Conservation (phyloP, 2,329 filamentous ascomycete species). For the Claviceps maximensis region DNA sequence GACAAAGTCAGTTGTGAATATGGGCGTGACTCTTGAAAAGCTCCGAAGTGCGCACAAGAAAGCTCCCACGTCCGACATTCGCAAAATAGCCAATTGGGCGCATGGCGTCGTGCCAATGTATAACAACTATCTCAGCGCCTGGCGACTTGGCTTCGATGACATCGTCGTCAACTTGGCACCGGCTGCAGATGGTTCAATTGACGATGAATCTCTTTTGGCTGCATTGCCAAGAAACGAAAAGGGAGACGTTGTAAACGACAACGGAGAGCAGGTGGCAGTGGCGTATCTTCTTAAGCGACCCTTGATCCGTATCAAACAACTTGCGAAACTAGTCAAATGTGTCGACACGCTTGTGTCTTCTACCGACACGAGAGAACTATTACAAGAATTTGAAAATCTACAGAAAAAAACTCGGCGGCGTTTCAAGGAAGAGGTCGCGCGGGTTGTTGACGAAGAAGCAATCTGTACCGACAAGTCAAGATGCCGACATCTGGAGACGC, state of each 20-base stretch:
- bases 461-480: constrained; percentile 69
- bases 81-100: constrained; percentile 68
- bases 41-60: constrained; percentile 68
- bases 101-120: constrained; percentile 68
- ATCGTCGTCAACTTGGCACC: constrained; percentile 87
- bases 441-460: constrained; percentile 72
- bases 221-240: constrained; percentile 48
- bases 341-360: constrained; percentile 43
- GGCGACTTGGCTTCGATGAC: constrained; percentile 89
- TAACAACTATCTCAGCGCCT: constrained; percentile 70
- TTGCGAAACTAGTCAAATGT: constrained; percentile 69
- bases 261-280: constrained; percentile 87
- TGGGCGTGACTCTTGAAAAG: constrained; percentile 82
- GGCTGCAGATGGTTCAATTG: constrained; percentile 36
- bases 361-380: constrained; percentile 27
- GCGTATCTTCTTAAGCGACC: constrained; percentile 85
- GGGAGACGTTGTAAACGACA: constrained; percentile 54
- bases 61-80: constrained; percentile 60
- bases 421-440: constrained; percentile 53
- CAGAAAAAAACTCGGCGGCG: constrained; percentile 62
- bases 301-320: constrained; percentile 73
- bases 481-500: constrained; percentile 63
- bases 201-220: constrained; percentile 46
- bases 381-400: constrained; percentile 50
- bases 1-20: constrained; percentile 80